Percentiles rank a stretch among this genome's conserved stretches.
Conservation (phyloP, 1,284 basidiomycete species). For the Ceratobasidium sp. region DNA sequence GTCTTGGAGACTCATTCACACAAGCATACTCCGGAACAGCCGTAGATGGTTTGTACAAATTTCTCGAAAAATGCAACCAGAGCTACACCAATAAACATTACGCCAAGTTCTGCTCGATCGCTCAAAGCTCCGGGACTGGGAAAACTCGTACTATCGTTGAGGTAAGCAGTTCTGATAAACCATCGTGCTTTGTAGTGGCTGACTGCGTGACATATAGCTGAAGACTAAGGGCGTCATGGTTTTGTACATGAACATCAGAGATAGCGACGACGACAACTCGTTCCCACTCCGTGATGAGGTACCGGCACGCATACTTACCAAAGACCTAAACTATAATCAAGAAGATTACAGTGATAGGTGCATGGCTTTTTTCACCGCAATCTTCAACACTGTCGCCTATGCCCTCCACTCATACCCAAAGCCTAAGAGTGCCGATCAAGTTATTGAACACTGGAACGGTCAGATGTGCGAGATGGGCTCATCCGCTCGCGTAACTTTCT, state of each 20-base stretch:
- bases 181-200: no score
- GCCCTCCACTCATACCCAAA: not conserved
- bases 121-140: slow-evolving; percentile 30
- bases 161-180: not conserved
- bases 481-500: no score
- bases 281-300: not conserved
- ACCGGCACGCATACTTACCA: not conserved
- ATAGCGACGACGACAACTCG: not conserved
- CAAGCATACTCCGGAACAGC: not conserved
- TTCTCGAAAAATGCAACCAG: not conserved
- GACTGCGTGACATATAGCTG: not conserved
- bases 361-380: not conserved
- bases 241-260: slow-evolving; percentile 8
- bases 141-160: slow-evolving; percentile 20
- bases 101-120: slow-evolving; percentile 20
- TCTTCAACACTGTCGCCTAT: not conserved
- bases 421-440: no score
- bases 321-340: not conserved
- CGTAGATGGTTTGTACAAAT: slow-evolving; percentile 4
- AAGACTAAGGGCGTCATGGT: slow-evolving; percentile 1
- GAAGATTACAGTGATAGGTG: not conserved
- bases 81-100: not conserved
- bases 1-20: not conserved
- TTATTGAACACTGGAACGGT: no score
- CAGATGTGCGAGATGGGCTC: no score